Evolutionary conservation across 129 eudicot genomes (phyloP), one percentile per base, ranked within the genome.

Genomic region (Saussurea involucrata): DNA sequence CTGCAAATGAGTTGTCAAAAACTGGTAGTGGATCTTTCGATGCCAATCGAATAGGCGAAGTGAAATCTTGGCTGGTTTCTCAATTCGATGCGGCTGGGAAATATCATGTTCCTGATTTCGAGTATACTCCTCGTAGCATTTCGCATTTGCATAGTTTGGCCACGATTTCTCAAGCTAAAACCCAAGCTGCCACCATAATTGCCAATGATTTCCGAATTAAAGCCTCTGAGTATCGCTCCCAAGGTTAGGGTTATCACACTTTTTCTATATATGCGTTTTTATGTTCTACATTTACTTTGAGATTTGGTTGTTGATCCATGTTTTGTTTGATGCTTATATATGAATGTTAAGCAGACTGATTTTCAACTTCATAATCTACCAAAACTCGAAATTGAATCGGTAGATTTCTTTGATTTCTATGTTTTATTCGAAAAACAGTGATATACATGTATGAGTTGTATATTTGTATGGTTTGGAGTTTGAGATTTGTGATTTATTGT

Each of bases 1-100:
- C 88, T 29, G 71, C 57, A 24, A 76, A 68, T 46, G 96, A 88
- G 32, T 63, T 83, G 29, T 80, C 83, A 9, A 80, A 73, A 80
- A 10, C 79, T 5, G 83, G 66, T 36, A 76, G 76, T 60, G 82
- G 84, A 82, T 81, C 75, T 69, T 86, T 89, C 84, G 96, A 90
- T 76, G 79, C 96, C 6, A 77, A 49, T 46, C 80, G 90, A 78
- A 87, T 94, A 53, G 85, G 87, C 5, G 98, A 94, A 83, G 97
- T 94, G 21, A 94, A 87, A 73, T 80, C 93, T n/a, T 94, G 98
- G 98, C 77, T 94, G 0, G 80, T 69, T 27, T 89, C 98, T 15
- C 96, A 94, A 80, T 94, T 94, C 66, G 96, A 89, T 21, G 90
- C 90, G 13, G 93, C 74, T n/a, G 98, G 97, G 1, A 94, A 89